These are phyloP conservation scores for Neurospora pannonica DNA, from an alignment of 495 filamentous ascomycete genomes.

Conservation along the genomic window DNA sequence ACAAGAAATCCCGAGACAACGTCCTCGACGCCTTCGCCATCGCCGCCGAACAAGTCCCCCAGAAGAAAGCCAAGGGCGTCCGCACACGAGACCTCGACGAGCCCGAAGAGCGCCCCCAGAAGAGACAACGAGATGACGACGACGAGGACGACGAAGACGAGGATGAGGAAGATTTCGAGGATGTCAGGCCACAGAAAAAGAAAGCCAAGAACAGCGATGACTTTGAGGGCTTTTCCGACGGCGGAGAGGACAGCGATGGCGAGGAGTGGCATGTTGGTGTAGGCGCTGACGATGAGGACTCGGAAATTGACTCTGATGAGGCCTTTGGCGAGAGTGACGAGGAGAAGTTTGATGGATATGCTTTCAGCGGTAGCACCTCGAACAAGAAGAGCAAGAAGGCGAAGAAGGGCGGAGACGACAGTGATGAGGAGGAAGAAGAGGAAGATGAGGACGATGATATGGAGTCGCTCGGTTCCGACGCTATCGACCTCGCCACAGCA, in stretches of 20 bases:
- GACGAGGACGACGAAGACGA: conserved; percentile 46
- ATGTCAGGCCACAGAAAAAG: conserved; percentile 30
- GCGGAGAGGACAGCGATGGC: conserved; percentile 67
- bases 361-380: conserved; percentile 58
- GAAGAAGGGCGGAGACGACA: conserved; percentile 24
- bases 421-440: conserved; percentile 49
- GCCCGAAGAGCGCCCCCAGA: conserved; percentile 20
- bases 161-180: conserved; percentile 46
- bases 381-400: conserved; percentile 36
- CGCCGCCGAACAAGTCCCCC: conserved; percentile 51
- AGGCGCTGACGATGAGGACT: conserved; percentile 66
- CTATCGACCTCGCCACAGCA: conserved; percentile 72
- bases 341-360: conserved; percentile 67
- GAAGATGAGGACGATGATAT: conserved; percentile 48
- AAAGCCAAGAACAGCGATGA: conserved; percentile 32
- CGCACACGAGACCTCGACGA: conserved; percentile 36
- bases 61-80: conserved; percentile 27
- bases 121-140: conserved; percentile 35
- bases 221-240: conserved; percentile 26
- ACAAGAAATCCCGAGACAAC: conserved; percentile 37
- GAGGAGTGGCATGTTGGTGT: conserved; percentile 76
- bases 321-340: conserved; percentile 86
- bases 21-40: conserved; percentile 78
- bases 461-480: conserved; percentile 64
- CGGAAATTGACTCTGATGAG: conserved; percentile 84